Conservation (phyloP, 495 filamentous ascomycete species). For the Penicillium cataractarum region DNA sequence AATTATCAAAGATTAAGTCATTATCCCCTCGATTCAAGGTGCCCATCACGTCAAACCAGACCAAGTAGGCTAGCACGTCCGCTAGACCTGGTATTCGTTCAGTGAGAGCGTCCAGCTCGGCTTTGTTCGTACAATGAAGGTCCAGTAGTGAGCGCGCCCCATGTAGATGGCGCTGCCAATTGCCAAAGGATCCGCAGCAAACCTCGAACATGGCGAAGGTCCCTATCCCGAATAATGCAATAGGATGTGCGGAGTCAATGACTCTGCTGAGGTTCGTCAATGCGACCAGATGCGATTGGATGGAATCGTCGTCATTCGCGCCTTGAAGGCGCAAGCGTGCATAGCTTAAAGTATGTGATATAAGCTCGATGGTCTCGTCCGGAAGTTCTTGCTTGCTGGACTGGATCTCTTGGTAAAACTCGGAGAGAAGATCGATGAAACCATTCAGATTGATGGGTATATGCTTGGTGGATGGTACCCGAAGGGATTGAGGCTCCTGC, state of each 20-base stretch:
- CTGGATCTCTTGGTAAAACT: slow-evolving; percentile 37
- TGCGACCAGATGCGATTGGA: slow-evolving; percentile 36
- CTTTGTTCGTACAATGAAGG: slow-evolving; percentile 33
- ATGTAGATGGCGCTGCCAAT: slow-evolving; percentile 39
- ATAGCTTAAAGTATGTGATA: slow-evolving; percentile 32
- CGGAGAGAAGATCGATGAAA: slow-evolving; percentile 36
- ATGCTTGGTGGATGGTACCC: slow-evolving; percentile 7
- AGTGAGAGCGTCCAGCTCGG: slow-evolving; percentile 28
- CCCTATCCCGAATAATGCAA: slow-evolving; percentile 39
- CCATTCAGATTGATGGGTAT: slow-evolving; percentile 35
- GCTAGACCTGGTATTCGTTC: slow-evolving; percentile 28
- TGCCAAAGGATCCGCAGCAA: slow-evolving; percentile 36
- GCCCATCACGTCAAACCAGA: slow-evolving; percentile 40
- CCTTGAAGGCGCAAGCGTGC: slow-evolving; percentile 30
- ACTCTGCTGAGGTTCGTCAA: slow-evolving; percentile 34
- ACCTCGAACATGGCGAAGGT: slow-evolving; percentile 43
- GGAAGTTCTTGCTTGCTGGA: slow-evolving; percentile 29
- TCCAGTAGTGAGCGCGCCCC: slow-evolving; percentile 40
- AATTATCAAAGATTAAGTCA: slow-evolving; percentile 37
- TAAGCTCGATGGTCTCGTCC: slow-evolving; percentile 31
- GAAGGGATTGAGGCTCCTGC: neutral
- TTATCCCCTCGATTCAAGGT: slow-evolving; percentile 27
- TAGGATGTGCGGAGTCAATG: slow-evolving; percentile 35
- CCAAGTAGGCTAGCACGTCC: slow-evolving; percentile 35
- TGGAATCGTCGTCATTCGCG: slow-evolving; percentile 23